Conservation (phyloP, 1,284 basidiomycete genomes). For the Apiotrichum veenhuisii region DNA sequence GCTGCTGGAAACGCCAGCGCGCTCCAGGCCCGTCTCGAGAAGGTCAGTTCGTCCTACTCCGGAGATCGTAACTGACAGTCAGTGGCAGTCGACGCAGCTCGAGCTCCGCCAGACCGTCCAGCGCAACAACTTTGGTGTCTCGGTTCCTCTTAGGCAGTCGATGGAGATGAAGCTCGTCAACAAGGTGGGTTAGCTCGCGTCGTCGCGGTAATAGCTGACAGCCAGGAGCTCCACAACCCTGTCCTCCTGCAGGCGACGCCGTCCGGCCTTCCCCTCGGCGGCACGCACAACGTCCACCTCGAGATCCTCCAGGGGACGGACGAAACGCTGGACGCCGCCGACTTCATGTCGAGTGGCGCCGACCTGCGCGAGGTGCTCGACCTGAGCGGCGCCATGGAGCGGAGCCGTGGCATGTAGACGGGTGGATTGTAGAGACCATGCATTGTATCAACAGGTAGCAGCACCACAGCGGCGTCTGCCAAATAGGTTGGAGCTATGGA, state of each 20-base stretch:
- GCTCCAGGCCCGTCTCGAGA: constrained; percentile 45
- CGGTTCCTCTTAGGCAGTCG: constrained; percentile 77
- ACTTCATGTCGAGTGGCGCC: constrained; percentile 58
- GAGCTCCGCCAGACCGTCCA: constrained; percentile 79
- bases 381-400: constrained; percentile 42
- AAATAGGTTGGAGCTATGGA: neutral
- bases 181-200: constrained; percentile 55
- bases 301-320: constrained; percentile 90
- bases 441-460: constrained; percentile 22
- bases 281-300: constrained; percentile 67
- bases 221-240: constrained; percentile 40
- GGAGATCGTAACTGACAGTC: neutral
- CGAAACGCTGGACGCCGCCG: constrained; percentile 67
- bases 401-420: constrained; percentile 39
- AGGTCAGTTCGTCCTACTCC: constrained; percentile 29
- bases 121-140: constrained; percentile 79
- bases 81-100: constrained; percentile 94
- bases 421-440: constrained; percentile 17
- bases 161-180: constrained; percentile 91
- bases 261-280: constrained; percentile 44
- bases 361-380: constrained; percentile 37
- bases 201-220: neutral
- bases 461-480: too few species aligned
- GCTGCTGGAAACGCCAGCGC: constrained; percentile 33
- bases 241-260: constrained; percentile 32